Evolutionary conservation across 805 yeast species (phyloP).

Genomic region (baker's yeast (Saccharomyces cerevisiae)): DNA sequence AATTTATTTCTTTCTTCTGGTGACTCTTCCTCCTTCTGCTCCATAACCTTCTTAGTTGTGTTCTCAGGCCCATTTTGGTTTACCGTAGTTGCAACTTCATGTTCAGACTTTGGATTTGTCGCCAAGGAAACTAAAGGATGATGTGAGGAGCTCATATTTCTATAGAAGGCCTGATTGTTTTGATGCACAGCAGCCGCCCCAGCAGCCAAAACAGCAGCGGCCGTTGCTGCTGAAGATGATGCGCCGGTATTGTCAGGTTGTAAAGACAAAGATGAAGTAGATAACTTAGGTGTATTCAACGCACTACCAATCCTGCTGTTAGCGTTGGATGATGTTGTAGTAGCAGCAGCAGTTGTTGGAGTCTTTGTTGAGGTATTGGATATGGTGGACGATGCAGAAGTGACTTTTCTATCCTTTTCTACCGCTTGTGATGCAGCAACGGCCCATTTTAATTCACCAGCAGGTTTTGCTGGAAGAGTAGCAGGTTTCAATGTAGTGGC

Average conservation of each 20-base stretch:
- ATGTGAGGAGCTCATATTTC: slow-evolving; percentile 4
- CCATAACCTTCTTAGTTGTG: neutral
- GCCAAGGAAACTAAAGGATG: slow-evolving; percentile 4
- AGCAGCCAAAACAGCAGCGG: slow-evolving; percentile 22
- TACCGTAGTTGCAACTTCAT: neutral
- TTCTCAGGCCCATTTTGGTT: neutral
- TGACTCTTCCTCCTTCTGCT: neutral
- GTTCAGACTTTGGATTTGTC: neutral
- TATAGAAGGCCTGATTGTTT: slow-evolving; percentile 18
- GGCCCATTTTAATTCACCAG: slow-evolving; percentile 48
- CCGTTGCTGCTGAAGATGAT: slow-evolving; percentile 15
- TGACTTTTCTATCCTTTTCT: slow-evolving; percentile 19
- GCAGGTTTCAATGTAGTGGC: slow-evolving; percentile 42
- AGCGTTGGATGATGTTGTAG: neutral
- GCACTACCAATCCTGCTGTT: slow-evolving; percentile 5
- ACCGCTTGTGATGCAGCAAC: slow-evolving; percentile 40
- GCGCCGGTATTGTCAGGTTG: neutral
- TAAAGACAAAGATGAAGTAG: slow-evolving; percentile 9
- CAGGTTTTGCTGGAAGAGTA: slow-evolving; percentile 44
- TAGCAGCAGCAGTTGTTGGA: neutral
- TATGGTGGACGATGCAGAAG: slow-evolving; percentile 3
- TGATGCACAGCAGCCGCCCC: slow-evolving; percentile 22
- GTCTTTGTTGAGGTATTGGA: neutral
- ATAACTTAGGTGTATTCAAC: slow-evolving; percentile 17
- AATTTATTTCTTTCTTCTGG: slow-evolving; percentile 1